These are phyloP conservation scores for Pythium angustatum DNA, from an alignment of 352 stramenopile genomes.

Conservation along the genomic window DNA sequence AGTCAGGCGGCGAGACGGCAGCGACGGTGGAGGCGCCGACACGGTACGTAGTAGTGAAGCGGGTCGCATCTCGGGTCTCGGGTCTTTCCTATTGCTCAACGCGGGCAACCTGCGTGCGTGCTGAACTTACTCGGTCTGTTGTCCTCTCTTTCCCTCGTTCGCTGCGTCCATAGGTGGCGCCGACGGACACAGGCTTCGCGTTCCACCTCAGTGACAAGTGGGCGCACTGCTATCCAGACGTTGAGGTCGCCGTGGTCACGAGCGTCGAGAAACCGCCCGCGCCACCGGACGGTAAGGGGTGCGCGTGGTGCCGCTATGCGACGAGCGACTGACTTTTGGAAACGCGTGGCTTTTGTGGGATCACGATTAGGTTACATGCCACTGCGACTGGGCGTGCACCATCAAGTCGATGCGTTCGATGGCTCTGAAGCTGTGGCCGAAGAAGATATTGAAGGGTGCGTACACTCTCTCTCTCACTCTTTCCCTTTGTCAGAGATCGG, in stretches of 20 bases:
- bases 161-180: not conserved
- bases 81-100: no score
- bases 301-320: no score
- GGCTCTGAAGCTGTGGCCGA: conserved; percentile 26
- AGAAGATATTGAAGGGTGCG: conserved; percentile 38
- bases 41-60: not conserved
- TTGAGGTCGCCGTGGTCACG: conserved; percentile 59
- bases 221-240: conserved; percentile 54
- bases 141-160: not conserved
- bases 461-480: conserved; percentile 1
- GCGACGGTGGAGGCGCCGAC: not conserved
- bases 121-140: no score
- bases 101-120: no score
- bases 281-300: conserved; percentile 47
- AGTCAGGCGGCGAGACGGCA: not conserved
- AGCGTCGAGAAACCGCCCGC: conserved; percentile 49
- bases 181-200: conserved; percentile 9
- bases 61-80: no score
- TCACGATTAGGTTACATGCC: conserved; percentile 70
- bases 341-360: not conserved
- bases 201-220: conserved; percentile 48
- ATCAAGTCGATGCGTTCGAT: conserved; percentile 21
- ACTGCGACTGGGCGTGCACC: conserved; percentile 50
- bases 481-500: not conserved
- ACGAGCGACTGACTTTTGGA: no score